A percentile compares a stretch with the other conserved stretches of the same genome.
Conservation (phyloP, 1,284 basidiomycete genomes). For the Pulveroboletus sp. region DNA sequence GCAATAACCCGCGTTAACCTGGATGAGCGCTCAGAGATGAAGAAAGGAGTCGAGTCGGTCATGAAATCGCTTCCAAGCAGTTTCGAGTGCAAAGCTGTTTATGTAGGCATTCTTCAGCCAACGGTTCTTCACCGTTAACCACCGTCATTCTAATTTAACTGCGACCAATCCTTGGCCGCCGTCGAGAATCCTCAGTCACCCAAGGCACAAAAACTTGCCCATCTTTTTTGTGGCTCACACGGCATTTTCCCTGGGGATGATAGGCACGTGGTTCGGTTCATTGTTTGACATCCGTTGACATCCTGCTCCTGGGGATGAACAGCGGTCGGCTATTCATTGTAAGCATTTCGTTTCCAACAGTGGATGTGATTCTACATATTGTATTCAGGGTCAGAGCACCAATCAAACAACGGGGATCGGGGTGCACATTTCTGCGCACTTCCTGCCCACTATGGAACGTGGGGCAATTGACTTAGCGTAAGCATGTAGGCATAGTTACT, state of each 20-base stretch:
- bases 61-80: slow-evolving; percentile 14
- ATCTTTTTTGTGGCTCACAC: slow-evolving; percentile 9
- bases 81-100: slow-evolving; percentile 16
- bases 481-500: slow-evolving; percentile 24
- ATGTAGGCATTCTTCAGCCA: slow-evolving; percentile 3
- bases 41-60: slow-evolving; percentile 6
- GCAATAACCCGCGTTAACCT: slow-evolving; percentile 9
- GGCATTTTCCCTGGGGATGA: slow-evolving; percentile 8
- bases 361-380: neutral
- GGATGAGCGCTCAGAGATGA: slow-evolving; percentile 6
- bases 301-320: too few relatives aligned
- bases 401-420: slow-evolving; percentile 92
- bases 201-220: slow-evolving; percentile 2
- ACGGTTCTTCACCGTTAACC: neutral
- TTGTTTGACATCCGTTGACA: neutral
- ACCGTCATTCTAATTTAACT: slow-evolving; percentile 11
- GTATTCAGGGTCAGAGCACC: slow-evolving; percentile 70
- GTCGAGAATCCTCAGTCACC: neutral
- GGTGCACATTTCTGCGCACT: slow-evolving; percentile 85
- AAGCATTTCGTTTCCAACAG: slow-evolving; percentile 18
- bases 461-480: slow-evolving; percentile 89
- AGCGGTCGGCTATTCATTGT: slow-evolving; percentile 66
- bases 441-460: slow-evolving; percentile 95
- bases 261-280: neutral
- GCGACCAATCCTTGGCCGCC: slow-evolving; percentile 3